Evolutionary conservation across 1,139 yeast genomes (phyloP), one percentile per base, ranked within the genome.

Genomic region (Yamadazyma taylorii): DNA sequence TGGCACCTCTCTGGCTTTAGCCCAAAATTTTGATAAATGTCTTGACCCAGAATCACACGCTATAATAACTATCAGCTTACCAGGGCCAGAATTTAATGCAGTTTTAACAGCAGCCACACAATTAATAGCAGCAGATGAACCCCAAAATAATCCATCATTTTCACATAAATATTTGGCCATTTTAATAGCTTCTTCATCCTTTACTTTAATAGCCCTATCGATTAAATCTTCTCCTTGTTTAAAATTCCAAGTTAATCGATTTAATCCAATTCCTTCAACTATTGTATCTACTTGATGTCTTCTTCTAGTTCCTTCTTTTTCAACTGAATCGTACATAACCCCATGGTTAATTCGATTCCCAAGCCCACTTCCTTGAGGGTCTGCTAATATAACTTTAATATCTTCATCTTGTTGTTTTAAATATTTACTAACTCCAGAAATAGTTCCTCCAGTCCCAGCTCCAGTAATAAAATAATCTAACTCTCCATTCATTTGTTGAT

Each of bases 251-350:
- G 98, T 92, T 25, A 92, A 65, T 46, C 98, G 68, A 53, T 88
- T 92, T 39, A 92, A 65, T 0, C 98, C 98, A 30, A 92, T 85
- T 0, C 98, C 98, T 60, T 92, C 98, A 2, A 92, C 84, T 2
- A 90, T 60, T 0, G 97, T 92, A 58, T 92, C 98, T 2, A 92
- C 97, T 60, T 92, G 98, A 56, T 92, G 97, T 49, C 98, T 72
- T 55, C 97, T 74, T 50, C 97, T 72, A 0, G 94, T 87, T 1
- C 98, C 98, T 62, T 92, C 98, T 48, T 75, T 81, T 59, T 92
- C 98, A 13, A 81, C 90, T 2, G 70, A 48, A 51, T 90, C 96
- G 58, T 87, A 92, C 97, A 92, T 88, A 5, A 92, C 97, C 1
- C 97, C 97, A 53, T 66, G 81, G 52, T 87, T 87, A 39, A 92